phyloP scores from a whole-genome alignment of 495 filamentous ascomycete species.

The Aspergillus avenaceus region DNA sequence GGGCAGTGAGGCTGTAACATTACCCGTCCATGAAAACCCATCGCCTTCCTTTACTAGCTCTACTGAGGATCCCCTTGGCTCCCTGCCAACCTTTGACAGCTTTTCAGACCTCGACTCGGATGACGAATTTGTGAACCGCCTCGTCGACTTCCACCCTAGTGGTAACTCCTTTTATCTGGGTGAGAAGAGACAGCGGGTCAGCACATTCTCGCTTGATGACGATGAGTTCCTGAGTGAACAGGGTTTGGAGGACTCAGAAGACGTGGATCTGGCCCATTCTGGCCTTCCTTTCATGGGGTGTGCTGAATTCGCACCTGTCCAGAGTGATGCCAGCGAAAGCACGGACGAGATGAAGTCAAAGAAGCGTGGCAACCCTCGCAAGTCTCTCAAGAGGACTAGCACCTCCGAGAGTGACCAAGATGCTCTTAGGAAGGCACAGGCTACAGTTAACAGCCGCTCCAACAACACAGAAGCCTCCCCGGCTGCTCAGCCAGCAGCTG shows the following conservation, averaged over 20 bases:
- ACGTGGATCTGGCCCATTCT: slow-evolving; percentile 55
- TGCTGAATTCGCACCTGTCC: slow-evolving; percentile 26
- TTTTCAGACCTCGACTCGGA: slow-evolving; percentile 91
- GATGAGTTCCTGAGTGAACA: slow-evolving; percentile 72
- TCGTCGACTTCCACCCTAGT: slow-evolving; percentile 65
- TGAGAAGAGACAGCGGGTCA: slow-evolving; percentile 74
- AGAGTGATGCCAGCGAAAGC: slow-evolving; percentile 20
- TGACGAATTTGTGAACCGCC: slow-evolving; percentile 76
- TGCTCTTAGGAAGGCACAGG: slow-evolving; percentile 25
- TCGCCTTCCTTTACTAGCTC: slow-evolving; percentile 45
- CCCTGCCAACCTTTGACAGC: slow-evolving; percentile 75
- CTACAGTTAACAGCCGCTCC: slow-evolving; percentile 11
- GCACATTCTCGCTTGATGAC: slow-evolving; percentile 64
- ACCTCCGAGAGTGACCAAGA: slow-evolving; percentile 23
- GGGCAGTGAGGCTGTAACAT: slow-evolving; percentile 59
- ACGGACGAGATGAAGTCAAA: slow-evolving; percentile 55
- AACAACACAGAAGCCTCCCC: slow-evolving; percentile 6
- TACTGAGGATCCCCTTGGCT: slow-evolving; percentile 49
- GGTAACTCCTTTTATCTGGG: slow-evolving; percentile 58
- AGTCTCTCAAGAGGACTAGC: slow-evolving; percentile 49
- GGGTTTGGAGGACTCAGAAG: slow-evolving; percentile 72
- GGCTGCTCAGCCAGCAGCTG: slow-evolving; percentile 4
- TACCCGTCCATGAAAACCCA: slow-evolving; percentile 47
- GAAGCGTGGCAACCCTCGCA: slow-evolving; percentile 48
- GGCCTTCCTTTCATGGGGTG: slow-evolving; percentile 40